Conservation (phyloP, 202 grass and related monocot genomes). For the Saccharum hybrid region DNA sequence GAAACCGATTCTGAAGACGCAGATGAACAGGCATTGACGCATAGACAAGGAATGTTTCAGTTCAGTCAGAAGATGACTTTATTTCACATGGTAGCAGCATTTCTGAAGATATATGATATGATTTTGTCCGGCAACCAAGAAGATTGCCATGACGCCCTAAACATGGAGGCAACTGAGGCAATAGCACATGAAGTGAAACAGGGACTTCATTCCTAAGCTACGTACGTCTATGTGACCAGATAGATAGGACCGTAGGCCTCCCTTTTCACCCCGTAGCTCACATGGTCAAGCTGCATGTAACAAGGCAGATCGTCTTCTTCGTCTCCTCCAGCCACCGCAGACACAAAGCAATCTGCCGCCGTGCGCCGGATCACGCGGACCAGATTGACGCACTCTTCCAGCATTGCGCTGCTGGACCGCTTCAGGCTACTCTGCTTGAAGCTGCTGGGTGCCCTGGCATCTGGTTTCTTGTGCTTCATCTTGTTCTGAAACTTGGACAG, state of each 20-base stretch:
- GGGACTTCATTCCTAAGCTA: neutral
- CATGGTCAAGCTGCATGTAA: constrained; percentile 63
- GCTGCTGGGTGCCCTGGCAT: neutral
- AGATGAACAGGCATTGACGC: neutral
- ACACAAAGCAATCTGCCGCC: constrained; percentile 25
- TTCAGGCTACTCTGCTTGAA: constrained; percentile 28
- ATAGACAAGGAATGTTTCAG: neutral
- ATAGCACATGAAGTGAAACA: neutral
- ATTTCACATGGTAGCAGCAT: neutral
- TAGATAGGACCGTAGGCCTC: constrained; percentile 63
- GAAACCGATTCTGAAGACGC: neutral
- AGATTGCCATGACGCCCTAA: neutral
- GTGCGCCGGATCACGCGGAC: constrained; percentile 32
- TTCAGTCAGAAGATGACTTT: neutral
- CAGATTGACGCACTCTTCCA: constrained; percentile 47
- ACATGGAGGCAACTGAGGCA: neutral
- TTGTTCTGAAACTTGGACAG: constrained; percentile 53
- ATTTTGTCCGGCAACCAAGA: neutral
- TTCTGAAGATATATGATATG: neutral
- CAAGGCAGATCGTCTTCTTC: constrained; percentile 41
- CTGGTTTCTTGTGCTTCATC: constrained; percentile 41
- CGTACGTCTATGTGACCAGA: constrained; percentile 45
- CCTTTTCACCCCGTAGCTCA: constrained; percentile 44
- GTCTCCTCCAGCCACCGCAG: neutral
- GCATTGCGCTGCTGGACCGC: neutral